Evolutionary conservation across 768 basidiomycete species (phyloP), one percentile per base, ranked within the genome.

Genomic region (Amanita polypyramis): DNA sequence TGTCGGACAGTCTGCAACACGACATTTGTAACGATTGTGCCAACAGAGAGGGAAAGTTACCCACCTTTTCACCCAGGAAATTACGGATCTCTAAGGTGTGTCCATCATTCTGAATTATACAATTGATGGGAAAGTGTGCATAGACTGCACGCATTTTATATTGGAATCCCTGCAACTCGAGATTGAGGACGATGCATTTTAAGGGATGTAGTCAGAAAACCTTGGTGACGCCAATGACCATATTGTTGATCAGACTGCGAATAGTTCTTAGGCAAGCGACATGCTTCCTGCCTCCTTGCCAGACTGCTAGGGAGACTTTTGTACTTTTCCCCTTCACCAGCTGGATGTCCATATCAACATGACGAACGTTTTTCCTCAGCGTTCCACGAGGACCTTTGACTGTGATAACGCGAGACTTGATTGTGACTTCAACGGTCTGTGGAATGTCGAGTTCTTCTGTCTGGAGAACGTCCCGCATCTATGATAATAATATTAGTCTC

Each of bases 121-220:
- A 85, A 75, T 99, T 99, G 77, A 99, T 96, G 52, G 96, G 96
- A 76, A 99, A 99, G 75, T 99, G 96, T 58, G 96, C 96, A 63
- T 98, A 99, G 45, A 99, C 96, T 21, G 92, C 79, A 58, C 94
- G 90, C 95, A 99, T 97, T 85, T 98, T 99, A 80, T 99, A 99
- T 59, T 82, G 81, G 82, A 98, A 99, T 53, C 96, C 96, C 94
- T 94, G 56, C n/a, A 36, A 45, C 20, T 8, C 37, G 15, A 32
- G 29, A 39, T 33, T 49, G 40, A 50, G 33, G 38, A 11, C 12
- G n/a, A 20, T 17, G 25, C 5, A 35, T 12, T 29, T 27, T 30
- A 2, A 40, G 7, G 30, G 14, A 6, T 21, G 14, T 29, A 44
- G 15, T 23, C 21, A 37, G 5, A 17, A 33, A 51, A 84, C 92